Conservation (phyloP, 164 flowering plant species). For the Annona cherimola region DNA sequence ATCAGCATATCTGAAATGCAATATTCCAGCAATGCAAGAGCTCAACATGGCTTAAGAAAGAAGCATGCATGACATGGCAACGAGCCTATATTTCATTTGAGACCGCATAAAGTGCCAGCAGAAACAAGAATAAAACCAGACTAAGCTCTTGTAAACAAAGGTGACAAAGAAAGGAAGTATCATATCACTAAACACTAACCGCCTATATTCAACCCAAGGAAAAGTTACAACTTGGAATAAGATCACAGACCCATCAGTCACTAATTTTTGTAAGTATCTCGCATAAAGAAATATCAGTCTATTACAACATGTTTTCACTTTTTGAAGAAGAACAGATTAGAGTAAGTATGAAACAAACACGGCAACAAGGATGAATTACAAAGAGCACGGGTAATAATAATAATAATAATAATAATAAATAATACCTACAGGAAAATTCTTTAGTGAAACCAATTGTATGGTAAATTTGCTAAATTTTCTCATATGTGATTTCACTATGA, state of each 20-base stretch:
- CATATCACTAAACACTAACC: background rate
- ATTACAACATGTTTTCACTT: no score
- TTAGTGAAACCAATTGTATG: no score
- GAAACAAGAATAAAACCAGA: background rate
- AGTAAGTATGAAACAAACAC: no score
- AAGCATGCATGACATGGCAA: background rate
- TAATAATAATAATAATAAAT: no score
- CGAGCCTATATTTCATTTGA: background rate
- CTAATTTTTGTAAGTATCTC: background rate
- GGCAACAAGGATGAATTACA: no score
- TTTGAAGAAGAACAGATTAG: no score
- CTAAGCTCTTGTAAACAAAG: background rate
- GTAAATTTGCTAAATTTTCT: no score
- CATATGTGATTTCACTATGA: no score
- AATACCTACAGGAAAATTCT: no score
- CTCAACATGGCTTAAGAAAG: background rate
- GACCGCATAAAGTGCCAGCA: background rate
- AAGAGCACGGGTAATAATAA: no score
- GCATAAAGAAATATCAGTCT: background rate
- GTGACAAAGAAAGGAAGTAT: background rate
- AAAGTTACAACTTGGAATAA: no score
- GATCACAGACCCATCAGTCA: background rate
- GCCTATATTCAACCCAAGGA: background rate
- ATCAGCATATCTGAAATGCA: conserved; percentile 45
- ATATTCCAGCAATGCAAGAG: conserved; percentile 6